These are phyloP conservation scores for Fistulifera solaris DNA, from an alignment of 108 stramenopile species.

Conservation along the genomic window DNA sequence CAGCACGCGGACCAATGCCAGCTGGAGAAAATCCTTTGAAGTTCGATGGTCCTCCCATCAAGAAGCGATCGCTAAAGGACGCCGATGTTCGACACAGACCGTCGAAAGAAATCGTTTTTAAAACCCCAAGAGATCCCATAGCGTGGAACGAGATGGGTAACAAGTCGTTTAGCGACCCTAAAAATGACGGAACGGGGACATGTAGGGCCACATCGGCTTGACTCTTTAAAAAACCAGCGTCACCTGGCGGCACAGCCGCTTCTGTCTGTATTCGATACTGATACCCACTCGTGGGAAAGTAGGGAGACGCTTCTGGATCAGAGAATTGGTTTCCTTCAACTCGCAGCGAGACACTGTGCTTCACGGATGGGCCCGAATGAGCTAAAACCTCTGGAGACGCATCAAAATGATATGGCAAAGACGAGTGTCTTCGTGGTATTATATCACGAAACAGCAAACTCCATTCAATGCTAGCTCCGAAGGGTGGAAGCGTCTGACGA, in stretches of 20 bases:
- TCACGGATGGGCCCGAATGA: conserved; percentile 43
- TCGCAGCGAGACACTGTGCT: conserved; percentile 41
- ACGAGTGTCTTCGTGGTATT: conserved; percentile 52
- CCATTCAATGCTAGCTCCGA: conserved; percentile 52
- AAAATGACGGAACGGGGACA: conserved; percentile 16
- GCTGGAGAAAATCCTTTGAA: conserved; percentile 71
- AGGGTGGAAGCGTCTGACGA: conserved; percentile 16
- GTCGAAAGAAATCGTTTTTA: conserved; percentile 42
- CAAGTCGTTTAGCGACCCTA: conserved; percentile 8
- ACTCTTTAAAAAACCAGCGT: conserved; percentile 61
- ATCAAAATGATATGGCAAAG: conserved; percentile 52
- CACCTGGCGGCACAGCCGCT: conserved; percentile 68
- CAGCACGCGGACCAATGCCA: conserved; percentile 65
- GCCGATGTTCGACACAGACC: conserved; percentile 39
- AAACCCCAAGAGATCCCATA: conserved; percentile 32
- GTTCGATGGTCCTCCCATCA: conserved; percentile 70
- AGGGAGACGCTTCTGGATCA: conserved; percentile 1
- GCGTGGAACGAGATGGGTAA: conserved; percentile 46
- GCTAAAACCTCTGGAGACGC: conserved; percentile 61
- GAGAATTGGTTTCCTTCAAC: conserved; percentile 7
- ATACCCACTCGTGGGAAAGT: conserved; percentile 50
- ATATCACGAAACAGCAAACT: conserved; percentile 43
- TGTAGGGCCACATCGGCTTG: conserved; percentile 50
- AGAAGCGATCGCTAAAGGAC: conserved; percentile 73
- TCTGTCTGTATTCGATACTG: conserved; percentile 44